Evolutionary conservation across 1,284 basidiomycete species (phyloP).

Genomic region (Cutaneotrichosporon dermatis): DNA sequence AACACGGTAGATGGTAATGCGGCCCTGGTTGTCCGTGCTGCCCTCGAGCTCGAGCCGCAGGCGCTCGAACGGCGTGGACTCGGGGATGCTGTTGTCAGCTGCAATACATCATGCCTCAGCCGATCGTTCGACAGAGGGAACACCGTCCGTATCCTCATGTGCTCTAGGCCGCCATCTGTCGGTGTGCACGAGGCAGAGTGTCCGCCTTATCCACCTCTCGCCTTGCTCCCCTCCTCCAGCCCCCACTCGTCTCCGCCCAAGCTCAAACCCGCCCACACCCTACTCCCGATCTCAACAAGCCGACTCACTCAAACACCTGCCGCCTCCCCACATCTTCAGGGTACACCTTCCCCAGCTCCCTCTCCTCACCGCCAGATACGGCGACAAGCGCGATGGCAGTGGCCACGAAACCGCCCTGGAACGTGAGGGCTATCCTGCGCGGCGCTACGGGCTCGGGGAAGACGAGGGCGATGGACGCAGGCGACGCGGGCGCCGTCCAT

Average conservation of each 20-base stretch:
- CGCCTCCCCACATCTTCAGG: slow-evolving; percentile 45
- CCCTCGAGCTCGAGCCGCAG: slow-evolving; percentile 42
- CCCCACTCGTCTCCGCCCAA: no score
- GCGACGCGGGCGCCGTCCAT: slow-evolving; percentile 33
- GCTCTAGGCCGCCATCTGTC: no score
- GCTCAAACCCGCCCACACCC: no score
- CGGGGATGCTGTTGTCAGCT: slow-evolving; percentile 8
- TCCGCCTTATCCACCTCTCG: no score
- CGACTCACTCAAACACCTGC: slow-evolving; percentile 47
- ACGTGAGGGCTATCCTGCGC: slow-evolving; percentile 44
- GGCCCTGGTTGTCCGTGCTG: slow-evolving; percentile 46
- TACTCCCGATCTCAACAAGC: no score
- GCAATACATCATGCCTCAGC: no score
- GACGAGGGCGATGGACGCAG: slow-evolving; percentile 33
- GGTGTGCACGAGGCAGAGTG: no score
- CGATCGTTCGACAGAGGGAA: no score
- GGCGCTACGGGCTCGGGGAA: slow-evolving; percentile 34
- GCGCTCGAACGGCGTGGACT: background rate
- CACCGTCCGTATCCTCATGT: no score
- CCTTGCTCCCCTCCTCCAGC: no score
- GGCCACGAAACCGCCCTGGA: slow-evolving; percentile 49
- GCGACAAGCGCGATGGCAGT: slow-evolving; percentile 26
- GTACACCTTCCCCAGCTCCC: slow-evolving; percentile 37
- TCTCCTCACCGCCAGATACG: background rate
- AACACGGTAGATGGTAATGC: slow-evolving; percentile 47